Evolutionary conservation across 257 asterid species (phyloP), one percentile per base, ranked within the genome.

Genomic region (Dorcoceras hygrometricum): DNA sequence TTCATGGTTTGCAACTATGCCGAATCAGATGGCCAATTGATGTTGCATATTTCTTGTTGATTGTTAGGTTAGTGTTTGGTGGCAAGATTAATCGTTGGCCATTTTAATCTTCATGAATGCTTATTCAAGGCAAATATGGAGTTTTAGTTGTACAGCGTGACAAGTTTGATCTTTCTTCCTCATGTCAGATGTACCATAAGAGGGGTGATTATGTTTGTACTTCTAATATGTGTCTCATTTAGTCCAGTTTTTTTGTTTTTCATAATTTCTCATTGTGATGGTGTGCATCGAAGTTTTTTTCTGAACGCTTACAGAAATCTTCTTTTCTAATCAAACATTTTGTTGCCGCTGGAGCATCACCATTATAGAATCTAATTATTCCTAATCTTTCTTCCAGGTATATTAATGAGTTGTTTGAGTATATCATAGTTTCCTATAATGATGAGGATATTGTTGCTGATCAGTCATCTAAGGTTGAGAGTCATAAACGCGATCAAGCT

Each of bases 391-490:
- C 20, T 19, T 69, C 59, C 84, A 91, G 98, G 80, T 89, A 79
- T 72, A 73, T 89, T 43, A 91, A 91, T 79, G 90, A 91, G 81
- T 66, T 91, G 86, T 74, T 91, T 74, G 94, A 85, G 74, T 76
- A 68, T 63, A 61, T 85, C 77, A 76, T 91, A 70, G 72, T 76
- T 75, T 80, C 85, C 62, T 71, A 71, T 68, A 73, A 78, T 65
- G 86, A 78, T 19, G 86, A 77, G 75, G 80, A 79, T 72, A 73
- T 73, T 23, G 55, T 55, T 11, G 39, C 77, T 74, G 80, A 76
- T 69, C 83, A 69, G 62, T 67, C 84, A 28, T 46, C 83, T 54
- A 76, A 75, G 67, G 73, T 22, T 57, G 81, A 77, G 68, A 71
- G 53, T 78, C 87, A 73, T 14, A 58, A 68, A 68, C 62, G 57